Conservation (phyloP, 2,329 filamentous ascomycete species). For the Tolypocladium inflatum region DNA sequence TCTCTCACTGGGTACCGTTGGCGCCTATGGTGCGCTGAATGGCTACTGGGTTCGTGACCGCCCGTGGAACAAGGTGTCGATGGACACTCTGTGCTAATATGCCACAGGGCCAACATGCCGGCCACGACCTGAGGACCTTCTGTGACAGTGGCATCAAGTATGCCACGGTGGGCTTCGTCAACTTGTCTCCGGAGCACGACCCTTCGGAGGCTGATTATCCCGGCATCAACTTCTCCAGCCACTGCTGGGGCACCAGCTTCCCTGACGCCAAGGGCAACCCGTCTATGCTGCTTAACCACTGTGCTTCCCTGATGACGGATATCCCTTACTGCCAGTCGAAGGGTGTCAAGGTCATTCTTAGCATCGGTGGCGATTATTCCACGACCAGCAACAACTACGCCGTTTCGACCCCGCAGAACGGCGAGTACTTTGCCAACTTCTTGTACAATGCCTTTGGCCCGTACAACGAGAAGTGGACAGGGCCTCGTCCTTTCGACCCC, state of each 20-base stretch:
- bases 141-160: conserved; percentile 27
- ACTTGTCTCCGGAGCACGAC: conserved; percentile 25
- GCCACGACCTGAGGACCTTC: conserved; percentile 21
- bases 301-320: conserved; percentile 24
- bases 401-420: conserved; percentile 19
- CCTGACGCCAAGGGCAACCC: conserved; percentile 10
- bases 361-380: conserved; percentile 26
- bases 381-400: conserved; percentile 19
- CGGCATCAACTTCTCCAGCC: conserved; percentile 28
- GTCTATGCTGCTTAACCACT: conserved; percentile 24
- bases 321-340: conserved; percentile 30
- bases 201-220: conserved; percentile 19
- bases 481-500: conserved; percentile 29
- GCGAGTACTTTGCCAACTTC: conserved; percentile 26
- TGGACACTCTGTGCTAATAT: not conserved
- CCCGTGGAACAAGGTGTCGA: not conserved
- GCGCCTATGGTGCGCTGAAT: conserved; percentile 22
- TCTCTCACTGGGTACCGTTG: conserved; percentile 12
- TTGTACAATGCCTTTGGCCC: conserved; percentile 29
- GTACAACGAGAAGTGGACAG: conserved; percentile 16
- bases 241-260: conserved; percentile 22
- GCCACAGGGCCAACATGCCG: conserved; percentile 23
- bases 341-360: conserved; percentile 33
- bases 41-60: conserved; percentile 28
- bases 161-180: conserved; percentile 29